phyloP scores from a whole-genome alignment of 257 asterid genomes.

The Verbascum thapsus region DNA sequence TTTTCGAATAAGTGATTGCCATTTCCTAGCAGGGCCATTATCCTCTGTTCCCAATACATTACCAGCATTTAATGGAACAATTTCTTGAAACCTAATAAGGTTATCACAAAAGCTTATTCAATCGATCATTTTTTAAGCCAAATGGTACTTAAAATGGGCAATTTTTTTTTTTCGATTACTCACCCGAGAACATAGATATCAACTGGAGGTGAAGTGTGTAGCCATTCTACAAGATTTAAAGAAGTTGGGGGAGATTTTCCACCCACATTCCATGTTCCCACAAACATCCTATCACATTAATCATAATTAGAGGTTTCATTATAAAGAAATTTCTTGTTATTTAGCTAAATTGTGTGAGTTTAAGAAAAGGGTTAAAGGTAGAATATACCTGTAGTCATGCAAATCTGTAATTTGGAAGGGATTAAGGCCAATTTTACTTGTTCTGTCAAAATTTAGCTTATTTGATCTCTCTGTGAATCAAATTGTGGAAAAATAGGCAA shows the following conservation, averaged over 20 bases:
- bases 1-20: constrained; percentile 69
- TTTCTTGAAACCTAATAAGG: constrained; percentile 81
- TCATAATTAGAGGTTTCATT: background rate
- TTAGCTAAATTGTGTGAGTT: constrained; percentile 8
- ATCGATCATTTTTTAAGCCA: constrained; percentile 4
- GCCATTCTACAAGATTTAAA: constrained; percentile 89
- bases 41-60: constrained; percentile 96
- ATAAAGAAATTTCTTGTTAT: no score
- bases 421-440: constrained; percentile 54
- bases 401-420: constrained; percentile 58
- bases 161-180: constrained; percentile 28
- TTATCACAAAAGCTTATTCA: background rate
- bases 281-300: constrained; percentile 67
- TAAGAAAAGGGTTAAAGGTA: constrained; percentile 16
- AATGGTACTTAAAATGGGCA: constrained; percentile 1
- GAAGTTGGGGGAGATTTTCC: constrained; percentile 89
- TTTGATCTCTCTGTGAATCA: constrained; percentile 47
- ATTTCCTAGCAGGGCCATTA: constrained; percentile 90
- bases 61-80: constrained; percentile 91
- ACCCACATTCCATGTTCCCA: constrained; percentile 98
- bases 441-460: constrained; percentile 40
- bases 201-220: constrained; percentile 95
- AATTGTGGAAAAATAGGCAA: constrained; percentile 25
- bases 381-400: constrained; percentile 58
- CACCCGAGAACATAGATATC: constrained; percentile 97